Base-by-base conservation (phyloP, 371 early-diverging fungal species). In the Apophysomyces trapeziformis region DNA sequence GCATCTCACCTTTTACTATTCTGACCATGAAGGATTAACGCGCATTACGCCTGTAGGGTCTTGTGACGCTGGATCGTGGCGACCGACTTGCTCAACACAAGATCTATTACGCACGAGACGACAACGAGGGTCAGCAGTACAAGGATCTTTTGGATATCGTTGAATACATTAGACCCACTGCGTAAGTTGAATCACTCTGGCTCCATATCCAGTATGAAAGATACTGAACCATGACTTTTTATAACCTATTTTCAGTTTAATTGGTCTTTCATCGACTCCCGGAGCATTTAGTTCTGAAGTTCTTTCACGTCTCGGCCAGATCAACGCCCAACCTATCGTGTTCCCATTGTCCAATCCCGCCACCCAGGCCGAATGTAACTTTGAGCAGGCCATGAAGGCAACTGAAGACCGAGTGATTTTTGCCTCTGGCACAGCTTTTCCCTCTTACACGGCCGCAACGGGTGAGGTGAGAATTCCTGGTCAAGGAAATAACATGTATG, bases 341-440 rank as follows among this genome's bases (percentile, higher is more conserved):
- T 95, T 96, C 83, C 97, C 97, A 6, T 88, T 97, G 58, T 95
- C 96, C 7, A 97, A 97, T 73, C 95, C 96, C 43, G 77, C 83
- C 38, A 87, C 86, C 44, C 88, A 93, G 77, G 94, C 96, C 57
- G 97, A 97, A 80, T 97, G 96, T 82, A 91, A 92, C 6, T 97
- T 92, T 74, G 95, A 89, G 68, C 82, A 91, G 58, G 96, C 97
- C 43, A 93, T 97, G 93, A 71, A 77, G 50, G 73, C 74, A 64
- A 93, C 96, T 8, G 73, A 93, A 59, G 90, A 93, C 73, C 77
- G 85, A 37, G 96, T 94, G n/a, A 87, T 96, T 61, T 96, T 96
- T 85, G 96, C 95, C n/a, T 94, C 95, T 5, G 97, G 97, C 57
- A 96, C 97, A 6, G 94, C 93, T 13, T 96, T 96, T 85, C 96